Conservation (phyloP, 495 filamentous ascomycete genomes). For the Letharia lupina region DNA sequence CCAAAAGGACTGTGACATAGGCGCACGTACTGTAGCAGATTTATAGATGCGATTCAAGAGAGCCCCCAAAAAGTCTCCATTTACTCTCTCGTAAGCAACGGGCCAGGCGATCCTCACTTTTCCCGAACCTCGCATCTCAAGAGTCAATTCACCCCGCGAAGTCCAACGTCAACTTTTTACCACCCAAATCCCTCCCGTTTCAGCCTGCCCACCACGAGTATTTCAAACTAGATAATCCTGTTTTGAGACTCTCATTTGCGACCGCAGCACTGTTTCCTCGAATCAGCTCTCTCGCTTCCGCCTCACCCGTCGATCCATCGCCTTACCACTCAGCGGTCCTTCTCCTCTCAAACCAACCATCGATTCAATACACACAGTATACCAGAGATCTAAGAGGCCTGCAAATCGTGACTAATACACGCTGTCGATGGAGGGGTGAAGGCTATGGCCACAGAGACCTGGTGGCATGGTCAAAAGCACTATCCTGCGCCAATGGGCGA, state of each 20-base stretch:
- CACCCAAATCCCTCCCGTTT: background rate
- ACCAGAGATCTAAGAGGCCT: background rate
- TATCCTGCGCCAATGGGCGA: conserved; percentile 11
- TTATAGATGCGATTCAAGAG: background rate
- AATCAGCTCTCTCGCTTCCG: conserved; percentile 8
- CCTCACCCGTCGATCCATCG: conserved; percentile 11
- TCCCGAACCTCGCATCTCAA: background rate
- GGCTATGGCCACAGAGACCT: conserved; percentile 17
- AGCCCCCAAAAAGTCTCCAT: background rate
- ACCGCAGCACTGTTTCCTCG: background rate
- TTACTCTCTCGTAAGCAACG: background rate
- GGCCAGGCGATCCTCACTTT: conserved; percentile 1
- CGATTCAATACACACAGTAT: background rate
- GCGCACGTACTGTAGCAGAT: background rate
- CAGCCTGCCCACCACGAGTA: background rate
- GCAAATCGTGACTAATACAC: conserved; percentile 1
- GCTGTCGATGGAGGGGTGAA: conserved; percentile 16
- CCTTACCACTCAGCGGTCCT: conserved; percentile 9
- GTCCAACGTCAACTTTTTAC: background rate
- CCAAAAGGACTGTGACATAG: background rate
- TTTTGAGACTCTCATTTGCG: background rate
- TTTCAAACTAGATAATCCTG: background rate
- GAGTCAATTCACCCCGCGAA: background rate
- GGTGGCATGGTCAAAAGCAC: conserved; percentile 19
- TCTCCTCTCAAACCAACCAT: background rate